These are phyloP conservation scores for Nothomitra cinnamomea DNA, from an alignment of 2,329 filamentous ascomycete species.

Conservation along the genomic window DNA sequence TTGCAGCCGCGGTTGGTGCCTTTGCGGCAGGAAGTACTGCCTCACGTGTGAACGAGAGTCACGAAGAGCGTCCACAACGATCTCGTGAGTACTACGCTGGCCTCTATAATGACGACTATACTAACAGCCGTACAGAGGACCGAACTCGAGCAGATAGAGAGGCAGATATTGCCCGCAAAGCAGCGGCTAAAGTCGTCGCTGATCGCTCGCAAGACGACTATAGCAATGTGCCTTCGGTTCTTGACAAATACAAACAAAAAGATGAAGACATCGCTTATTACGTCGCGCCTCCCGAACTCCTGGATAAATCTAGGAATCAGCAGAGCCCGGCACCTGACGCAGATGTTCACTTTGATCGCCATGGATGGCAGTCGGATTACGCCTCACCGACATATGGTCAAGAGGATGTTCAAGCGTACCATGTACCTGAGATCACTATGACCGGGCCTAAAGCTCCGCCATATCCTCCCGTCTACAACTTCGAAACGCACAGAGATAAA, in stretches of 20 bases:
- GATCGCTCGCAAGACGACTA: conserved; percentile 2
- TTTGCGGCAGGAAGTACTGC: conserved; percentile 21
- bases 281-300: conserved; percentile 16
- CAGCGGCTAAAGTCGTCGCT: conserved; percentile 32
- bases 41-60: conserved; percentile 13
- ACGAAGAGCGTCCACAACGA: conserved; percentile 8
- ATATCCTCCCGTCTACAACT: not conserved
- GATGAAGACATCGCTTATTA: conserved; percentile 20
- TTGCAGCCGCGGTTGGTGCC: conserved; percentile 33
- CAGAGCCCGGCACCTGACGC: not conserved
- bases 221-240: conserved; percentile 29
- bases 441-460: conserved; percentile 1
- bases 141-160: conserved; percentile 34
- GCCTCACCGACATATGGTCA: not conserved
- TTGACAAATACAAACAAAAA: conserved; percentile 35
- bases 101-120: no score
- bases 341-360: not conserved
- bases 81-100: no score
- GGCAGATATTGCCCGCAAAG: conserved; percentile 34
- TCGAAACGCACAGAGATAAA: not conserved
- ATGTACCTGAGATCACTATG: conserved; percentile 3
- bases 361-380: not conserved
- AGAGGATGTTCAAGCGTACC: not conserved
- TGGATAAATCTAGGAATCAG: not conserved
- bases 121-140: no score